These are phyloP conservation scores for Lepraria neglecta DNA, from an alignment of 495 filamentous ascomycete species.

Conservation along the genomic window DNA sequence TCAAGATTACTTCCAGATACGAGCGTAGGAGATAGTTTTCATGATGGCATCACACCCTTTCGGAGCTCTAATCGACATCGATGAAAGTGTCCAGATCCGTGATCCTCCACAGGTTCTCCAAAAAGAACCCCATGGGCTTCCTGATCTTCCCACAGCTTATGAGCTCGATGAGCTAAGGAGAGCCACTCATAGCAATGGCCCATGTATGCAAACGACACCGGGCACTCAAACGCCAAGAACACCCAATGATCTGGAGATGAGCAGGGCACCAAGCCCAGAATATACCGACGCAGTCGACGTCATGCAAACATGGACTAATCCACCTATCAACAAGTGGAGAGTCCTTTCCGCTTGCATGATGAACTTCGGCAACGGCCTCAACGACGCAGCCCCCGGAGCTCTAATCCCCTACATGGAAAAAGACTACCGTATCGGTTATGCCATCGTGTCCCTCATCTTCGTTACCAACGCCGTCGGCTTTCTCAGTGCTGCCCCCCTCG, in stretches of 20 bases:
- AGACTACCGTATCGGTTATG: constrained; percentile 64
- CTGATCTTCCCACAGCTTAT: constrained; percentile 29
- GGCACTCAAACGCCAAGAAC: constrained; percentile 36
- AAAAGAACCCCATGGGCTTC: constrained; percentile 32
- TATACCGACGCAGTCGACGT: constrained; percentile 34
- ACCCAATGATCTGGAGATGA: constrained; percentile 51
- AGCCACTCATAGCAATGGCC: constrained; percentile 27
- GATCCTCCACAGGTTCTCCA: constrained; percentile 33
- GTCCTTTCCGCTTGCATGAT: constrained; percentile 38
- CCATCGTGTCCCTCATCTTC: constrained; percentile 72
- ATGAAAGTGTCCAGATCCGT: constrained; percentile 31
- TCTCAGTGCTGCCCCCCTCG: constrained; percentile 61
- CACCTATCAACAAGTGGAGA: constrained; percentile 46
- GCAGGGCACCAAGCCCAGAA: constrained; percentile 39
- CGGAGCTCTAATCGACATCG: constrained; percentile 35
- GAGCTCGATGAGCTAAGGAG: constrained; percentile 37
- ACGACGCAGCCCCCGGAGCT: constrained; percentile 62
- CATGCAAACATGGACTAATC: constrained; percentile 47
- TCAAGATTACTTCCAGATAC: too few relatives aligned
- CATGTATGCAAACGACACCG: constrained; percentile 20
- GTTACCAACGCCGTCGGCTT: constrained; percentile 73
- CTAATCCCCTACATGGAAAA: constrained; percentile 71
- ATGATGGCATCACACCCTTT: constrained; percentile 27
- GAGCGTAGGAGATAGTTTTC: too few relatives aligned
- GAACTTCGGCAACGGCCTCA: constrained; percentile 52